A percentile compares a stretch with the other conserved stretches of the same genome.
Evolutionary conservation across 495 filamentous ascomycete species (phyloP).

Genomic region (Lophiotrema nucula): DNA sequence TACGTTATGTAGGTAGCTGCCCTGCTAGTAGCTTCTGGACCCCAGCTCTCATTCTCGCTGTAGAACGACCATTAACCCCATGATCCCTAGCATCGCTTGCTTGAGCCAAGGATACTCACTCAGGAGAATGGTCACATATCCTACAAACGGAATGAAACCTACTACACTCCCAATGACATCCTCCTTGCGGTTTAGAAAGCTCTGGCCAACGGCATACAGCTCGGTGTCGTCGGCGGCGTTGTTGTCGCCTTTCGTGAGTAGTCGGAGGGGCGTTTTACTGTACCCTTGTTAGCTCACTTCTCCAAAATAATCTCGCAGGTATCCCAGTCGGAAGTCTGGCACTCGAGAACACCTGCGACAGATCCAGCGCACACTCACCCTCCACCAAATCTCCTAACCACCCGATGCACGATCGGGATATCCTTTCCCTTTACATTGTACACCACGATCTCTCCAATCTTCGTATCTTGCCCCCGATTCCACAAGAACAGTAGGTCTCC

Average conservation of each 20-base stretch:
- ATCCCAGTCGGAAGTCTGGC: no score
- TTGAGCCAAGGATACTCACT: slow-evolving; percentile 98
- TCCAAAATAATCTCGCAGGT: background rate
- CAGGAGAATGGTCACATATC: slow-evolving; percentile 95
- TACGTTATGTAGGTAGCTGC: no score
- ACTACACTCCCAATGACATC: slow-evolving; percentile 94
- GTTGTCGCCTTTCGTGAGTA: slow-evolving; percentile 98
- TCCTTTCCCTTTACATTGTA: slow-evolving; percentile 92
- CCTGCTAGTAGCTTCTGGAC: no score
- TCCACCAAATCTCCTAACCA: slow-evolving; percentile 58
- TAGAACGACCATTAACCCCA: slow-evolving; percentile 91
- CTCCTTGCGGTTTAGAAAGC: slow-evolving; percentile 74
- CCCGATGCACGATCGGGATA: slow-evolving; percentile 89
- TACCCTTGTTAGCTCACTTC: background rate
- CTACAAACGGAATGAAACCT: slow-evolving; percentile 92
- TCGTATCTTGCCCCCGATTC: slow-evolving; percentile 79
- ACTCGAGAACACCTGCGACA: no score
- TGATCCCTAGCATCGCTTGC: slow-evolving; percentile 86
- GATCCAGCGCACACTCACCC: slow-evolving; percentile 42
- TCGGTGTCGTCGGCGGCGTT: slow-evolving; percentile 93
- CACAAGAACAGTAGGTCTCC: slow-evolving; percentile 92
- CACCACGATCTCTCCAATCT: slow-evolving; percentile 87
- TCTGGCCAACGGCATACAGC: slow-evolving; percentile 81
- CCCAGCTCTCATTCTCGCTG: slow-evolving; percentile 64
- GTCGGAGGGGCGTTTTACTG: slow-evolving; percentile 49